Evolutionary conservation across 1,284 basidiomycete species (phyloP), one percentile per base, ranked within the genome.

Genomic region (Marasmius sp.): DNA sequence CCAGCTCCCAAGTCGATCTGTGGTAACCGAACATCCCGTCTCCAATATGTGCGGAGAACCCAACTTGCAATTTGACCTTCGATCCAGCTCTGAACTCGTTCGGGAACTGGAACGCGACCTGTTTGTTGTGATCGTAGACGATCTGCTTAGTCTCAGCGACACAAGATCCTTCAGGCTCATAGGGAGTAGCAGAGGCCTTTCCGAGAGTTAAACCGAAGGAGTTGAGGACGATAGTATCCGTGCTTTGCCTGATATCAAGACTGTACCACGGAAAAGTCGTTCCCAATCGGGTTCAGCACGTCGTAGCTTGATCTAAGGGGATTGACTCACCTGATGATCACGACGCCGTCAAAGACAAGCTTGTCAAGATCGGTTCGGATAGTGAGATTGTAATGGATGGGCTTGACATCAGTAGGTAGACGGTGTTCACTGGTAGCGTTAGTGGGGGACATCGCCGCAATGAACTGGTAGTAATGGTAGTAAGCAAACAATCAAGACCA

Each of bases 321-420:
- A 27, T 5, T 41, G 8, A 75, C 83, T 61, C 61, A 87, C 91
- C 83, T 79, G 69, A 95, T 86, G 68, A 88, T 86, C 37, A 89
- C 92, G 61, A 91, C 83, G 47, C 96, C 96, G 45, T 87, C 81
- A 72, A 95, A 98, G 20, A 76, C 83, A 58, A 86, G 80, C 27
- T 83, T 82, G 64, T 91, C 82, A 58, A 98, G 84, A 76, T 97
- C 92, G 3, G 95, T 96, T 72, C 85, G 89, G 75, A 97, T 80
- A 54, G 87, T 89, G 58, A 97, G 75, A 69, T 90, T 92, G 76
- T 97, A 98, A 75, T 96, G 93, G 27, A 77, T 83, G 20, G 94
- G 90, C 67, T 83, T 85, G 62, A 94, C 87, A 68, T 88, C 80
- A 10, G 83, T 84, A 11, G 93, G 93, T 55, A 97, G 85, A 67